These are phyloP conservation scores for Huntiella savannae DNA, from an alignment of 2,329 filamentous ascomycete genomes.

Conservation along the genomic window DNA sequence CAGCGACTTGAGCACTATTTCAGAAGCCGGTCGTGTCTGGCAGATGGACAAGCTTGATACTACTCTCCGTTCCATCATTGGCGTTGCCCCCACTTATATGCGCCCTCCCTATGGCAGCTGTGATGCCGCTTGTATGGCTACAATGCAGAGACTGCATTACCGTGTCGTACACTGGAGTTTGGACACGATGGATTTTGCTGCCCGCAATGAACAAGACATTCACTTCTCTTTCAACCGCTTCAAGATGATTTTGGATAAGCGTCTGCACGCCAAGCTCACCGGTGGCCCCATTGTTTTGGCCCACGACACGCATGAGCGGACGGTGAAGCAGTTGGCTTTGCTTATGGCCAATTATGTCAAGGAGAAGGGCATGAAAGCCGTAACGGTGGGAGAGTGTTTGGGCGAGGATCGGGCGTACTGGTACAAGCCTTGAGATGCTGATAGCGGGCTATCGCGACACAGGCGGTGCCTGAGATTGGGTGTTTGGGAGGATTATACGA, in stretches of 20 bases:
- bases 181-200: constrained; percentile 42
- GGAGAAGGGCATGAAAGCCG: constrained; percentile 9
- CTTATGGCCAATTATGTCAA: constrained; percentile 9
- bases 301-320: constrained; percentile 32
- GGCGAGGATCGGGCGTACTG: constrained; percentile 31
- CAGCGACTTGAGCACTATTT: constrained; percentile 21
- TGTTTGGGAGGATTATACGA: too few relatives aligned
- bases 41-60: constrained; percentile 28
- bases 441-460: too few relatives aligned
- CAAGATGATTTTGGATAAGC: constrained; percentile 11
- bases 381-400: constrained; percentile 28
- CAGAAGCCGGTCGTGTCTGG: constrained; percentile 17
- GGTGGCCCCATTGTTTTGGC: constrained; percentile 30
- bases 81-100: constrained; percentile 25
- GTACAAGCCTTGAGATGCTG: constrained; percentile 21
- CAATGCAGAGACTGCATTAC: constrained; percentile 27
- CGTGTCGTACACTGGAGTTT: constrained; percentile 37
- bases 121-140: constrained; percentile 17
- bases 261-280: constrained; percentile 11
- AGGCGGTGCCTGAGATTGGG: too few relatives aligned
- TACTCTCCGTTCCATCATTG: constrained; percentile 24
- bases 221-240: constrained; percentile 24
- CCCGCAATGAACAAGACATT: constrained; percentile 30
- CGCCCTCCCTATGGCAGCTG: constrained; percentile 27
- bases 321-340: constrained; percentile 22